Evolutionary conservation across 192 early-diverging fungal species (phyloP), one percentile per base, ranked within the genome.

Genomic region (Cladochytrium replicatum): DNA sequence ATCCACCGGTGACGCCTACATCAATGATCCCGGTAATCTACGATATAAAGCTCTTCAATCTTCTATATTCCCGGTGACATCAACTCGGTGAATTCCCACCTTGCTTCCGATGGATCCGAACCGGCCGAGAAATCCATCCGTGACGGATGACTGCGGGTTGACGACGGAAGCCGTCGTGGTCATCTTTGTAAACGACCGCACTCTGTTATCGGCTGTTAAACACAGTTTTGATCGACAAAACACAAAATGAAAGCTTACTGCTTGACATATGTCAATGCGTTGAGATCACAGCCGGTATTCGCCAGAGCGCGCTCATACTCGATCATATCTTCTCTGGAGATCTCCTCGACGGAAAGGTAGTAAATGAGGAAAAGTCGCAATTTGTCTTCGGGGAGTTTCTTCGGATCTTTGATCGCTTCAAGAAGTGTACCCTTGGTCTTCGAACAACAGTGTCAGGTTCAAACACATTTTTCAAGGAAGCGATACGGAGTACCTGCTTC

Each of bases 341-440:
- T 61, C 39, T 80, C 77, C 3, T 77, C 77, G 7, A 61, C 61
- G 1, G 86, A 77, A 2, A 99, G 72, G 52, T 89, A 85, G 47
- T 82, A 97, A 29, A 96, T 82, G 15, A 91, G 64, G 53, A 94
- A 88, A 19, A 95, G 65, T 3, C 96, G 77, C 56, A 95, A 60
- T 65, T 97, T 97, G 66, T 99, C 96, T 15, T 83, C 75, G 21
- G 85, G 61, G 7, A 71, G 60, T 45, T 83, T 87, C 70, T 88
- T 89, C 0, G 78, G 66, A 58, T 97, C 89, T 43, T 69, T 76
- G 25, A 99, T 72, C 0, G 80, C 74, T 49, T 97, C 93, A 15
- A 95, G 52, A 4, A 99, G 66, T 2, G 74, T 63, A 1, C 75
- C 52, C 60, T 88, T 93, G 15, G 68, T 86, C 69, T 86, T 21